Percentiles rank a stretch among this genome's conserved stretches.
Conservation (phyloP, 805 yeast species). For the Saccharomycopsis sp. region DNA sequence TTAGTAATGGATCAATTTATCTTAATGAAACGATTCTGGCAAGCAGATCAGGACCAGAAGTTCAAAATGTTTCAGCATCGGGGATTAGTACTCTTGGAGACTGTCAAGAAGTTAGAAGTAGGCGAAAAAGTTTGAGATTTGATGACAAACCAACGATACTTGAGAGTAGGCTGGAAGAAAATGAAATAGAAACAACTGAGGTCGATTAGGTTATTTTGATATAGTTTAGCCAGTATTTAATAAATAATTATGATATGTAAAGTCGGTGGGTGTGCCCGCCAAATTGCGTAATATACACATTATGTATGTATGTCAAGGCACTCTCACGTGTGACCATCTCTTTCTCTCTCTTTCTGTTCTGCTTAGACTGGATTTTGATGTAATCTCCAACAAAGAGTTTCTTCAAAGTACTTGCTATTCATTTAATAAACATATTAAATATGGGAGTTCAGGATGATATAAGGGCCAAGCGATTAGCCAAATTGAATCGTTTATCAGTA, state of each 20-base stretch:
- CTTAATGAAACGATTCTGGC: constrained; percentile 13
- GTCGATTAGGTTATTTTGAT: neutral
- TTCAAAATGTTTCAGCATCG: constrained; percentile 15
- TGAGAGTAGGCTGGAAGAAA: constrained; percentile 1
- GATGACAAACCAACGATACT: constrained; percentile 16
- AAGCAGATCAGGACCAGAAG: constrained; percentile 5
- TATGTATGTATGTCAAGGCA: too few relatives aligned
- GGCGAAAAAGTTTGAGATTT: constrained; percentile 19
- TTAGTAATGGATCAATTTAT: constrained; percentile 16
- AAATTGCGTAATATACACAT: too few relatives aligned
- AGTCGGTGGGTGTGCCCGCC: too few relatives aligned
- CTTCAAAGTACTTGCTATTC: too few relatives aligned
- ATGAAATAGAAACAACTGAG: neutral
- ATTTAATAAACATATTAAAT: neutral
- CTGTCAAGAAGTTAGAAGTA: constrained; percentile 2
- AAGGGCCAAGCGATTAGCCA: constrained; percentile 48
- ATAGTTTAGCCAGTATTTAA: too few relatives aligned
- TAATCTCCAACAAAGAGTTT: too few relatives aligned
- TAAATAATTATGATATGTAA: too few relatives aligned
- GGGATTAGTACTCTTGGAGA: constrained; percentile 3
- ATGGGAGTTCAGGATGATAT: constrained; percentile 28
- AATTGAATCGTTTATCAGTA: constrained; percentile 29
- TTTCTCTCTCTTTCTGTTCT: too few relatives aligned
- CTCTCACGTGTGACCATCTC: too few relatives aligned
- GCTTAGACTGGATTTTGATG: too few relatives aligned